Evolutionary conservation across 1,284 basidiomycete species (phyloP), one percentile per base, ranked within the genome.

Genomic region (Tilletia caries): DNA sequence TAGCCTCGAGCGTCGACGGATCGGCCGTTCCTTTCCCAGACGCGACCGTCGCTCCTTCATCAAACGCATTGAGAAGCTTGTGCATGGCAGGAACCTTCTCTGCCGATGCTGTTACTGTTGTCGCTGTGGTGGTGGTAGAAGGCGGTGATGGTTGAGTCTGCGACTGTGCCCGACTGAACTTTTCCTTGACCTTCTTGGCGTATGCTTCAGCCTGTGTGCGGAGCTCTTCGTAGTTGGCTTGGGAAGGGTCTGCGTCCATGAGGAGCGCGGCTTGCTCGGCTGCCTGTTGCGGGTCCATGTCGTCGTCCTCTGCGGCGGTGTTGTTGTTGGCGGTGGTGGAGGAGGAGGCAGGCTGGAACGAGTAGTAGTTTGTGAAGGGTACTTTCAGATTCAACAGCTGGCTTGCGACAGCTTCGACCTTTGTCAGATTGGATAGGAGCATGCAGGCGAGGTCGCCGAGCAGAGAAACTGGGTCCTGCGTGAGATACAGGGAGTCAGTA

Each of bases 361-460:
- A 74, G 70, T 82, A 81, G 66, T 81, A 78, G 0, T 79, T 79
- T 33, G 74, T 72, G 18, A 76, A 73, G 29, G 77, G 75, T 44
- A 82, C 77, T 43, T 75, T 88, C 41, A 95, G 85, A 2, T 86
- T 86, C 2, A 95, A 86, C 12, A 97, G 85, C 1, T 87, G 83
- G 2, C 89, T 86, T 73, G 91, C 90, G 65, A 91, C 88, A 0
- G 87, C 85, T 3, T 92, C 87, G 67, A 92, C 89, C 15, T 92
- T 89, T 18, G 93, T 93, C 54, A 98, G 86, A 84, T 99, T 99
- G 23, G 95, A 97, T 5, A 98, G 87, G 0, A 98, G 87, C 96
- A 99, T 98, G 37, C 92, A 89, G 0, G 94, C 93, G 12, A 98
- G 88, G 85, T 98, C 95, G 37, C 94, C 93, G 23, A 97, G 89